Base-by-base conservation (phyloP, 2,329 filamentous ascomycete species). In the Didymosphaeria variabile region DNA sequence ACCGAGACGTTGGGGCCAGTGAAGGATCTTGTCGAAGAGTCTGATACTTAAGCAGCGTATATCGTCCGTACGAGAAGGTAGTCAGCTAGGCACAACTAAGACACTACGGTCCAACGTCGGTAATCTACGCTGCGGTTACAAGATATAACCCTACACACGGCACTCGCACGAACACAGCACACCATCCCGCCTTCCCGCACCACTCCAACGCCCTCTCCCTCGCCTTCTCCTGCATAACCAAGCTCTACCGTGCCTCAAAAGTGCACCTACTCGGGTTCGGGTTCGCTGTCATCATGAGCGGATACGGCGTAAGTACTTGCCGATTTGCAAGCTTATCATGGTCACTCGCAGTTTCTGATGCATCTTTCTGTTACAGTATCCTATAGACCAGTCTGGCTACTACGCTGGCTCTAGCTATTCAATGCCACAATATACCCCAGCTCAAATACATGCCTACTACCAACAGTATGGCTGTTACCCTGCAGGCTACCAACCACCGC, bases 391-490 rank as follows among this genome's bases (percentile, higher is more conserved):
- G 49, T 59, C 63, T 29, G 63, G 59, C 51, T 72, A 69, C 54
- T 67, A 67, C 38, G 65, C 66, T 44, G 40, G 62, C 17, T 56
- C 66, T 6, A 40, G 54, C 1, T 71, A 72, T 42, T 56, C 58
- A 23, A 62, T 72, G 52, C 72, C 72, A 29, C 71, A 74, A 42
- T 77, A 76, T 61, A 77, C 74, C 9, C 72, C 75, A 38, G 60
- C 72, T 15, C 73, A 76, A 45, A 66, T 77, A 54, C 64, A 70
- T 34, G 60, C 67, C 38, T 74, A 76, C 58, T 73, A 72, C 53
- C 65, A 67, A 42, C 70, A 73, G 52, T 76, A 74, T 57, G 67
- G 71, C 47, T 67, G 65, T 57, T 74, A 72, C 46, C 74, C 73
- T 34, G 66, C 69, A 12, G 53, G 53, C 29, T 55, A 55, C 42